These are phyloP conservation scores for Aspergillus wentii DNA, from an alignment of 495 filamentous ascomycete genomes.

Conservation along the genomic window DNA sequence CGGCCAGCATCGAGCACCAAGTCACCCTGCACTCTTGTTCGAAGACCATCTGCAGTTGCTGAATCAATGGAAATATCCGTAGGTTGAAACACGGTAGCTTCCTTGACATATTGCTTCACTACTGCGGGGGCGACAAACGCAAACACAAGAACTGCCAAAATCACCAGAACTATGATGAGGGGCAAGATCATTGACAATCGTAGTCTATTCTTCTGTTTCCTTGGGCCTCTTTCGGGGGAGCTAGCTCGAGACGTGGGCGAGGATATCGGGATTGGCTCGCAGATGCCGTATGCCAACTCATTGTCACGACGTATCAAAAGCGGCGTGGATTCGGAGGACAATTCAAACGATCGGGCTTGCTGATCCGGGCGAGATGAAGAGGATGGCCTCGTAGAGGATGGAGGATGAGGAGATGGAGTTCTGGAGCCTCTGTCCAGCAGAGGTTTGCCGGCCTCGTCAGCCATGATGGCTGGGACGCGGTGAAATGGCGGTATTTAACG, in stretches of 20 bases:
- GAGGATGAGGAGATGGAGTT: slow-evolving; percentile 12
- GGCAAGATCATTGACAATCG: slow-evolving; percentile 57
- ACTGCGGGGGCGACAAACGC: slow-evolving; percentile 78
- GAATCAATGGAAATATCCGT: slow-evolving; percentile 77
- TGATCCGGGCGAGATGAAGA: slow-evolving; percentile 10
- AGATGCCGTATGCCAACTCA: slow-evolving; percentile 29
- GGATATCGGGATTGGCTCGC: slow-evolving; percentile 14
- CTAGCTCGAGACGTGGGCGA: slow-evolving; percentile 10
- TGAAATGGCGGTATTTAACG: too few relatives aligned
- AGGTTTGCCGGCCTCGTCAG: slow-evolving; percentile 29
- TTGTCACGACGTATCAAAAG: slow-evolving; percentile 34
- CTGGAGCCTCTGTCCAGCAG: slow-evolving; percentile 21
- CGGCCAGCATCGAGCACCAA: slow-evolving; percentile 72
- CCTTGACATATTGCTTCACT: slow-evolving; percentile 77
- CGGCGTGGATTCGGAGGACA: slow-evolving; percentile 41
- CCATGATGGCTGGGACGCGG: slow-evolving; percentile 23
- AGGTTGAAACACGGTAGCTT: slow-evolving; percentile 76
- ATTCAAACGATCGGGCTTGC: slow-evolving; percentile 22
- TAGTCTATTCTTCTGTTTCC: slow-evolving; percentile 25
- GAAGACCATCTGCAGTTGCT: slow-evolving; percentile 71
- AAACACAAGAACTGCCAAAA: slow-evolving; percentile 50
- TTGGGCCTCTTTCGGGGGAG: slow-evolving; percentile 9
- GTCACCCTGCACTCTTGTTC: slow-evolving; percentile 71
- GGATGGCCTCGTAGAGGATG: slow-evolving; percentile 4
- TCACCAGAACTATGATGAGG: slow-evolving; percentile 40